Conservation (phyloP, 2,329 filamentous ascomycete genomes). For the Fusarium bactridioides region DNA sequence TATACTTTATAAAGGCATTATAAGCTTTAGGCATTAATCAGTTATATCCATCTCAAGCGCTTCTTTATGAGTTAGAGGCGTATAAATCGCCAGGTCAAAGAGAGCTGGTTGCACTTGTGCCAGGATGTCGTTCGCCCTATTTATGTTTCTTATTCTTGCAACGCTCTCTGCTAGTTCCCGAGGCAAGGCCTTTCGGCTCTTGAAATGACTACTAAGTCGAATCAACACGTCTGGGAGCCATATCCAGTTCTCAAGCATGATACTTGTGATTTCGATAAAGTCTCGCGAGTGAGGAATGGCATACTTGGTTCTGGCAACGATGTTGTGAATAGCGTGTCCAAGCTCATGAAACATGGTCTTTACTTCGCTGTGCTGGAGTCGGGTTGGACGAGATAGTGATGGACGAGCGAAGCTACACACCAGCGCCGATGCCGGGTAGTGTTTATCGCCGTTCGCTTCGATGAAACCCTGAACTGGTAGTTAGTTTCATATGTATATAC, state of each 20-base stretch:
- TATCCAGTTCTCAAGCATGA: not conserved
- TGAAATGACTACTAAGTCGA: not conserved
- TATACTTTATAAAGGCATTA: no score
- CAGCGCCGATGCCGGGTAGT: not conserved
- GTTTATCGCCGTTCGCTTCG: accelerated
- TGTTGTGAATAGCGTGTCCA: not conserved
- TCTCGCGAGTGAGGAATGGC: not conserved
- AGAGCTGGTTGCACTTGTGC: not conserved
- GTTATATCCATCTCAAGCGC: not conserved
- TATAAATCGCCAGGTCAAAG: not conserved
- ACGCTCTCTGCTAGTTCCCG: not conserved
- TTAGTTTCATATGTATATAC: accelerated
- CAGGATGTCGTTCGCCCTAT: not conserved
- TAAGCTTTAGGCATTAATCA: no score
- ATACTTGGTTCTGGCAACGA: not conserved
- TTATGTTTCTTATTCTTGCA: not conserved
- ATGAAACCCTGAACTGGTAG: accelerated
- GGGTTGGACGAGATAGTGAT: not conserved
- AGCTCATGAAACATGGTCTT: not conserved
- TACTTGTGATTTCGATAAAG: not conserved
- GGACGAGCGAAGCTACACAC: not conserved
- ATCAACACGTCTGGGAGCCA: not conserved
- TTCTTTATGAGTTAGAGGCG: not conserved
- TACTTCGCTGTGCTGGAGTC: not conserved
- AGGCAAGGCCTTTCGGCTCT: not conserved